Conservation (phyloP, 2,329 filamentous ascomycete genomes). For the Leptodontidium sp. region DNA sequence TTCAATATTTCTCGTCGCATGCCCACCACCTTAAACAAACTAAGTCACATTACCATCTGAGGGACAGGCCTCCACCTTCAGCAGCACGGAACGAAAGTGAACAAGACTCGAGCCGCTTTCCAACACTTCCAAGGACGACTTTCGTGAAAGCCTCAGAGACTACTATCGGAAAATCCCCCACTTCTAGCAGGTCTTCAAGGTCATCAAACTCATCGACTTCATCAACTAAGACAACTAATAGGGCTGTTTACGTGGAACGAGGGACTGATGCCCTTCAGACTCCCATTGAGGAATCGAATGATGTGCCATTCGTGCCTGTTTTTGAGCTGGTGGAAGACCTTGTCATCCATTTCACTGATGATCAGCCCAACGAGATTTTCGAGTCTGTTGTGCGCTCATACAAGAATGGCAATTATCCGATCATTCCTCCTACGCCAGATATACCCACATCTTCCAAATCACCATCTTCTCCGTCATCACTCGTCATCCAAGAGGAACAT, state of each 20-base stretch:
- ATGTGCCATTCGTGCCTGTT: constrained; percentile 49
- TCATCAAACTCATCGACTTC: constrained; percentile 23
- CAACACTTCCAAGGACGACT: constrained; percentile 40
- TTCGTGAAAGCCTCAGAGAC: constrained; percentile 46
- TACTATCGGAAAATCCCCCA: constrained; percentile 45
- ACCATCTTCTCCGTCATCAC: constrained; percentile 3
- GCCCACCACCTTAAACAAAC: constrained; percentile 28
- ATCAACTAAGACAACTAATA: neutral
- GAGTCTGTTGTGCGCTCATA: constrained; percentile 58
- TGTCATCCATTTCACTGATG: constrained; percentile 61
- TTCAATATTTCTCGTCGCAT: neutral
- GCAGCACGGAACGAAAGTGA: constrained; percentile 1
- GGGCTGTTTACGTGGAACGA: constrained; percentile 49
- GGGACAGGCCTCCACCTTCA: constrained; percentile 13
- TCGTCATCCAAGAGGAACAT: neutral
- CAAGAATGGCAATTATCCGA: constrained; percentile 50
- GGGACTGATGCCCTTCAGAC: constrained; percentile 50
- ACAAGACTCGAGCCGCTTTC: constrained; percentile 19
- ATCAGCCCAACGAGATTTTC: constrained; percentile 52
- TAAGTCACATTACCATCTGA: constrained; percentile 32
- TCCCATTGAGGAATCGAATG: constrained; percentile 3
- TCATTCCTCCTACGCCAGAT: constrained; percentile 21
- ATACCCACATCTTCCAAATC: constrained; percentile 9
- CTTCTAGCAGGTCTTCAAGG: constrained; percentile 12
- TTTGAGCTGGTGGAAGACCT: constrained; percentile 64